Conservation (phyloP, 2,329 filamentous ascomycete genomes). For the Basipetospora chlamydospora region DNA sequence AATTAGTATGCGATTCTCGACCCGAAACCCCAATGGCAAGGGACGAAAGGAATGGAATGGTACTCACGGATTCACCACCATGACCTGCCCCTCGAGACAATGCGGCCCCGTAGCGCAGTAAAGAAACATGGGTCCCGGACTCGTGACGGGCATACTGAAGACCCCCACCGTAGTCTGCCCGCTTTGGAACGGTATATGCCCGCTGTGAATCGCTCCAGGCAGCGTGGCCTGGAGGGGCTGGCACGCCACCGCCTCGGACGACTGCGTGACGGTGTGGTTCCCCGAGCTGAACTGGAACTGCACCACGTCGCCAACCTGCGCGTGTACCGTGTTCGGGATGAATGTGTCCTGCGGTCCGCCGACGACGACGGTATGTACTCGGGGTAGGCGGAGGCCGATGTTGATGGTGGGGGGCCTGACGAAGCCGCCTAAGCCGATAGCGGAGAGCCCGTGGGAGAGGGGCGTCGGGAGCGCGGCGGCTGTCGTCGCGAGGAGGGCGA, state of each 20-base stretch:
- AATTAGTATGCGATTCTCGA: neutral
- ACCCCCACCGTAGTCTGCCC: constrained; percentile 24
- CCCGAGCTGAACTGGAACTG: constrained; percentile 28
- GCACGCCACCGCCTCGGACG: constrained; percentile 19
- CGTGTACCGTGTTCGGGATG: constrained; percentile 20
- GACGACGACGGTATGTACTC: constrained; percentile 17
- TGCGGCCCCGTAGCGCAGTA: constrained; percentile 35
- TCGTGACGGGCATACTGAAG: constrained; percentile 31
- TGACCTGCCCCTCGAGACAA: constrained; percentile 34
- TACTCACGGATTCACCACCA: constrained; percentile 32
- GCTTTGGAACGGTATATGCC: constrained; percentile 23
- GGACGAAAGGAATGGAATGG: neutral
- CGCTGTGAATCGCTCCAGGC: constrained; percentile 21
- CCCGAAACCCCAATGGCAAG: neutral
- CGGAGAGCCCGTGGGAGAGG: too few relatives aligned
- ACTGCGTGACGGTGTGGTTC: constrained; percentile 29
- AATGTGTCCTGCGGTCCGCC: constrained; percentile 22
- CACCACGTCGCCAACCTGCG: constrained; percentile 21
- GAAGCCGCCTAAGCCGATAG: too few relatives aligned
- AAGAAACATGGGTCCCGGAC: constrained; percentile 29
- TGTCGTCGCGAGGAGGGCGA: too few relatives aligned
- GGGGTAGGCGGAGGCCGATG: neutral
- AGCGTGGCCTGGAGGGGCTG: constrained; percentile 20
- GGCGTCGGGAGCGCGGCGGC: too few relatives aligned
- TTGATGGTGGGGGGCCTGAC: too few relatives aligned